Conservation (phyloP, 441 rosid genomes). For the Adansonia gregorii region DNA sequence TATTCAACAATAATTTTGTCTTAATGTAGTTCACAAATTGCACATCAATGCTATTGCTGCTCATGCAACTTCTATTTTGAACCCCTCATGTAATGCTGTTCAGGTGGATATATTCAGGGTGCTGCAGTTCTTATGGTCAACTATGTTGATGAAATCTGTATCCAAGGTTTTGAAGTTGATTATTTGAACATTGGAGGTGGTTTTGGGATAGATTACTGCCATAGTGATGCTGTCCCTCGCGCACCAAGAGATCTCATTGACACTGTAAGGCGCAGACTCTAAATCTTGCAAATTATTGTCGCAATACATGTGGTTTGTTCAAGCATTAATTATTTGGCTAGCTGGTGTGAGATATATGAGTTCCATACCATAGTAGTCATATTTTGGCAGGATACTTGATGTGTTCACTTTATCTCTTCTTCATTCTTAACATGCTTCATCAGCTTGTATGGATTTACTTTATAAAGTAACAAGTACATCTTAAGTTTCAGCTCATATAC, state of each 20-base stretch:
- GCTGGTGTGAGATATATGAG: not conserved
- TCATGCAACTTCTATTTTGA: conserved; percentile 8
- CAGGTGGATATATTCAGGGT: conserved; percentile 96
- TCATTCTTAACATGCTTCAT: not conserved
- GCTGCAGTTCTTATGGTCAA: conserved; percentile 94
- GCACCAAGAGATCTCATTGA: conserved; percentile 91
- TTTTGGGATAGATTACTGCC: conserved; percentile 94
- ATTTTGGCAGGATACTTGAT: not conserved
- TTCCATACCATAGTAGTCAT: not conserved
- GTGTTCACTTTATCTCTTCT: not conserved
- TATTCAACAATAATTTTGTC: not conserved
- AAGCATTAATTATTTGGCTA: conserved; percentile 13
- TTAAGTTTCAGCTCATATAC: not conserved
- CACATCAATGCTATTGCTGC: not conserved
- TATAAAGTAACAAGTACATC: not conserved
- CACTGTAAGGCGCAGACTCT: conserved; percentile 59
- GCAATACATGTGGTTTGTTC: not conserved
- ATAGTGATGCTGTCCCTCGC: conserved; percentile 85
- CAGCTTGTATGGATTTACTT: not conserved
- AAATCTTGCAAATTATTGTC: not conserved
- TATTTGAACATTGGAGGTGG: conserved; percentile 98
- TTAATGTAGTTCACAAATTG: conserved; percentile 15
- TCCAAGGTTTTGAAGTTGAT: conserved; percentile 88
- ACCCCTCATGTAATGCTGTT: conserved; percentile 27
- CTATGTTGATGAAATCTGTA: conserved; percentile 82